Base-by-base conservation (phyloP, 208 protist species). In the Leptomonas seymouri region DNA sequence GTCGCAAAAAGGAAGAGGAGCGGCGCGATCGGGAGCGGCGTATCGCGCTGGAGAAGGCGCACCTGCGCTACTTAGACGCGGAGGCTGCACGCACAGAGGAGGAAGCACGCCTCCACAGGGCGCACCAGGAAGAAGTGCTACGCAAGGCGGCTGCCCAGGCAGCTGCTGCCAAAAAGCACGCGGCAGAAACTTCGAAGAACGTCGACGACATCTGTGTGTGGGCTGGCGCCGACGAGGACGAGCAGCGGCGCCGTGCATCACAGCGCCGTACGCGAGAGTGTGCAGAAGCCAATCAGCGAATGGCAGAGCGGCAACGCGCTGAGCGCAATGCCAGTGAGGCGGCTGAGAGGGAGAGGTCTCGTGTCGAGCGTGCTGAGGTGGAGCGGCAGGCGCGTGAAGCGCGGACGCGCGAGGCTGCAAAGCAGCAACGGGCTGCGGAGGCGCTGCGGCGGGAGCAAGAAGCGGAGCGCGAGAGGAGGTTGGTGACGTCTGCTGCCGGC, bases 1-100 rank as follows among this genome's bases (percentile, higher is more conserved):
- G 82, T 34, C 76, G 78, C 7, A 76, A 57, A 27, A 65, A 63
- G 42, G 83, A 85, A 42, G 88, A 90, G 61, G 71, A 58, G 44
- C 68, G 41, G 16, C 58, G 66, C 31, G 72, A 71, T 27, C 55
- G 51, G 6, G 64, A 49, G 34, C 50, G 59, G 15, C 64, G 67
- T 44, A 59, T 81, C 20, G 46, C 69, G 46, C 62, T 59, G 20
- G 71, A 62, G 28, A 41, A 45, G 0, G 67, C 56, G 15, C 55
- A 64, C 50, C 63, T 67, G 50, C 64, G 76, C 57, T 48, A 71
- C 44, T 44, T 31, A 12, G 75, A 59, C 3, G 54, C 30, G 4
- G 69, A 76, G 20, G 59, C 42, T 11, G 54, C 34, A 18, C 73
- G 41, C 25, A 2, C 20, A n/a, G 56, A 70, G 57, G 56, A 54